Evolutionary conservation across 768 basidiomycete genomes (phyloP).

Genomic region (Podaxis mareebaensis): DNA sequence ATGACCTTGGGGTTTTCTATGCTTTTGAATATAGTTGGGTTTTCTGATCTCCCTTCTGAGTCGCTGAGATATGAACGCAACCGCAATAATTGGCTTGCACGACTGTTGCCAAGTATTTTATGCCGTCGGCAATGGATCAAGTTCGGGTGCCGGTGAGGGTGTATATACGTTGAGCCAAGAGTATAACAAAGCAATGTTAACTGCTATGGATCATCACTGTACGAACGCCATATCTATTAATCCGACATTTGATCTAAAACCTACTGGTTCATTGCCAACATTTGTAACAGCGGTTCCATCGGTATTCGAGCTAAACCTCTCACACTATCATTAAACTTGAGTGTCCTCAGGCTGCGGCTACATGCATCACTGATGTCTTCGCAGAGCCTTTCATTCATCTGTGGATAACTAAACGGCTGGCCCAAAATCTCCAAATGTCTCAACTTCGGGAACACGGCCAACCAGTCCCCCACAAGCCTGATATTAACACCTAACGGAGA

Average conservation of each 20-base stretch:
- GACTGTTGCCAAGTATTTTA: too few relatives aligned
- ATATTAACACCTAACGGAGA: neutral
- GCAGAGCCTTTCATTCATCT: neutral
- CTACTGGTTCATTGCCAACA: too few relatives aligned
- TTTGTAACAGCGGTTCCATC: too few relatives aligned
- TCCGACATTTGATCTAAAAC: too few relatives aligned
- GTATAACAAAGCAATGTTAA: too few relatives aligned
- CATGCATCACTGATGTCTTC: neutral
- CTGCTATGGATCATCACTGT: too few relatives aligned
- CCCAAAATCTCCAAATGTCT: neutral
- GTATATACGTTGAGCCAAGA: too few relatives aligned
- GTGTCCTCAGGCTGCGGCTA: neutral
- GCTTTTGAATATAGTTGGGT: neutral
- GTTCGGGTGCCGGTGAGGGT: too few relatives aligned
- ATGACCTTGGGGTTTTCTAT: neutral
- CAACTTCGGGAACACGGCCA: neutral
- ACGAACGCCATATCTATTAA: too few relatives aligned
- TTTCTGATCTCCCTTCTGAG: neutral
- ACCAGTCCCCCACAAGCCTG: neutral
- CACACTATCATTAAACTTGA: neutral
- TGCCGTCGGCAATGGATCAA: too few relatives aligned
- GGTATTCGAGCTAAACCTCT: neutral
- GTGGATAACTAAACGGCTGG: neutral
- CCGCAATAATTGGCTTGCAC: too few relatives aligned
- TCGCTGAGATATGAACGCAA: too few relatives aligned